Percentiles rank a stretch among this genome's conserved stretches.
phyloP scores from a whole-genome alignment of 441 rosid genomes.

The Erysimum pusillum region DNA sequence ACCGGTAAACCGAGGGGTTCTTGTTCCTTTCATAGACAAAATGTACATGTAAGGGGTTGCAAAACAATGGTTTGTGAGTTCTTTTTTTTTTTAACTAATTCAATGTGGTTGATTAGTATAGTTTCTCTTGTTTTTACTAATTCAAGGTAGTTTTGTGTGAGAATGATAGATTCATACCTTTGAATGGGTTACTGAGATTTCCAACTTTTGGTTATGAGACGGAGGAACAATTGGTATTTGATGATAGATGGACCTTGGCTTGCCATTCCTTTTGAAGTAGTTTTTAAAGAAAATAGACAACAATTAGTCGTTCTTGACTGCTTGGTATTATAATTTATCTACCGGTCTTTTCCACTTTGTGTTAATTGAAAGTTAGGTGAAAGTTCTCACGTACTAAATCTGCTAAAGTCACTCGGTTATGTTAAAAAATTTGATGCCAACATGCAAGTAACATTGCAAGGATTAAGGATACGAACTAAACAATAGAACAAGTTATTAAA shows the following conservation, averaged over 20 bases:
- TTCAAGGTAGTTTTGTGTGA: slow-evolving; percentile 7
- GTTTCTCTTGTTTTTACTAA: slow-evolving; percentile 14
- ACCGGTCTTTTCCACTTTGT: slow-evolving; percentile 18
- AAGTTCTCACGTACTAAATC: background rate
- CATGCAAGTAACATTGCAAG: too few species aligned
- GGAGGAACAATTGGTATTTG: background rate
- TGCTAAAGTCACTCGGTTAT: background rate
- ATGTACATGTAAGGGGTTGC: slow-evolving; percentile 34
- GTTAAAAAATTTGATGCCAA: background rate
- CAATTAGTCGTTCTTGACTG: slow-evolving; percentile 17
- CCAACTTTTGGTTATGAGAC: background rate
- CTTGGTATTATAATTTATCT: slow-evolving; percentile 15
- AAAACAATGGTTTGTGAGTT: slow-evolving; percentile 24
- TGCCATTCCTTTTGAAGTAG: background rate
- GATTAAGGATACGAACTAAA: too few species aligned
- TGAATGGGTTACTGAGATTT: background rate
- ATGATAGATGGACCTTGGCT: background rate
- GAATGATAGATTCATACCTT: slow-evolving; percentile 16
- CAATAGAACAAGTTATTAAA: too few species aligned
- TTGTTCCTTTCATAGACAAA: slow-evolving; percentile 32
- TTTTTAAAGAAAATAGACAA: too few species aligned
- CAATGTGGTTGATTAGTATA: slow-evolving; percentile 28
- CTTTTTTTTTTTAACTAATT: slow-evolving; percentile 2
- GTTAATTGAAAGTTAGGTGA: slow-evolving; percentile 12
- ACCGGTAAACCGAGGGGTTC: slow-evolving; percentile 7